Conservation (phyloP, 2,329 filamentous ascomycete species). For the Incumbomyces lentus region DNA sequence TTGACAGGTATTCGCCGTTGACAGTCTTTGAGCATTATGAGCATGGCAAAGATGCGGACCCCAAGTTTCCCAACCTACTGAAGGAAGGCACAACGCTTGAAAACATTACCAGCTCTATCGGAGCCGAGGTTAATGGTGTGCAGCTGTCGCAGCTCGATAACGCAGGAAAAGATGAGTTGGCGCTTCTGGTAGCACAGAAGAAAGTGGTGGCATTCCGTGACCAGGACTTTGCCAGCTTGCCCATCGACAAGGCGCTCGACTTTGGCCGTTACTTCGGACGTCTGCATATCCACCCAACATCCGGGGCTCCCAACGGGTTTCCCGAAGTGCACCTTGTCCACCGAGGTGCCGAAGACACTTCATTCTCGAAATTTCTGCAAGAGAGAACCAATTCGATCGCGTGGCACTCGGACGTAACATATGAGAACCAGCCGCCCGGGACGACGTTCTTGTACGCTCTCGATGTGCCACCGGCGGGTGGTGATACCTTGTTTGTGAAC, state of each 20-base stretch:
- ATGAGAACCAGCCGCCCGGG: slow-evolving; percentile 77
- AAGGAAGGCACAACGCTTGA: slow-evolving; percentile 25
- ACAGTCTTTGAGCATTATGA: slow-evolving; percentile 63
- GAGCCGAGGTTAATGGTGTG: slow-evolving; percentile 27
- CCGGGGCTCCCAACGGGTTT: slow-evolving; percentile 60
- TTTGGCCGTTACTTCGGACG: slow-evolving; percentile 67
- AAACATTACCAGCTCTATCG: slow-evolving; percentile 25
- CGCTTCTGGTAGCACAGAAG: slow-evolving; percentile 26
- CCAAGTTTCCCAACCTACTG: slow-evolving; percentile 58
- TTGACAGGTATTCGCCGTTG: slow-evolving; percentile 49
- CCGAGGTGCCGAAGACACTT: slow-evolving; percentile 54
- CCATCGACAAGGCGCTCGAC: slow-evolving; percentile 21
- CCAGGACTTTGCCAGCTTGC: slow-evolving; percentile 30
- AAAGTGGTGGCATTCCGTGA: slow-evolving; percentile 25
- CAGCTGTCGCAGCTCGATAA: slow-evolving; percentile 24
- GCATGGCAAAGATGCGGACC: slow-evolving; percentile 65
- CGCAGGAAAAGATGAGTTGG: slow-evolving; percentile 26
- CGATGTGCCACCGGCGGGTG: slow-evolving; percentile 69
- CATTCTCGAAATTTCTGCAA: slow-evolving; percentile 51
- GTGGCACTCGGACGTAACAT: slow-evolving; percentile 77
- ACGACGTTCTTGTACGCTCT: slow-evolving; percentile 83
- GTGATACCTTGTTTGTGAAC: slow-evolving; percentile 76
- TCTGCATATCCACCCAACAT: slow-evolving; percentile 68
- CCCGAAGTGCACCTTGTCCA: slow-evolving; percentile 73
- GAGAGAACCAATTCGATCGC: slow-evolving; percentile 43